phyloP scores from a whole-genome alignment of 75 land plant species.

The Azolla pinnata region DNA sequence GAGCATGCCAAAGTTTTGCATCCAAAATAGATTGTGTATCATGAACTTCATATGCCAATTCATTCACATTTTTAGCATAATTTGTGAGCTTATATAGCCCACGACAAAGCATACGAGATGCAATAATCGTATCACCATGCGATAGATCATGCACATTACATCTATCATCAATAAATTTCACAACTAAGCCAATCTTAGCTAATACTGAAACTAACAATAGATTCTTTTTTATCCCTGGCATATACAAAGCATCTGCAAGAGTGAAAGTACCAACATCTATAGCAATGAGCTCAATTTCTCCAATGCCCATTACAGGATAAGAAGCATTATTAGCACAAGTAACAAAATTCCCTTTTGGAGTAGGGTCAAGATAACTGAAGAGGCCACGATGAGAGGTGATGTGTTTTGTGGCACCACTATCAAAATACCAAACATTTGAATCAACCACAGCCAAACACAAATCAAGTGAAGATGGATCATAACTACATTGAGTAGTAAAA shows the following conservation, averaged over 20 bases:
- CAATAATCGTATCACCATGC: neutral
- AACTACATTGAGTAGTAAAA: neutral
- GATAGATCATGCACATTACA: neutral
- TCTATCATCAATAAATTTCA: neutral
- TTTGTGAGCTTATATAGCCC: neutral
- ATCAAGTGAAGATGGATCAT: neutral
- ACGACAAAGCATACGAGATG: neutral
- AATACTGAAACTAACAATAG: too few species aligned
- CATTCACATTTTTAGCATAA: neutral
- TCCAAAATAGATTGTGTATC: neutral
- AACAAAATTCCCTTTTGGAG: neutral
- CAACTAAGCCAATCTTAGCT: too few species aligned
- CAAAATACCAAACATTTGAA: constrained; percentile 3
- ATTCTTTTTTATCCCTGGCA: too few species aligned
- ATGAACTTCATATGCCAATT: neutral
- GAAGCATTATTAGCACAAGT: constrained; percentile 3
- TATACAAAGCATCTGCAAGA: too few species aligned
- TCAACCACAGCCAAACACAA: neutral
- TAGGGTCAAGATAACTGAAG: neutral
- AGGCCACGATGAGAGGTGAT: neutral
- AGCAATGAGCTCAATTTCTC: constrained; percentile 5
- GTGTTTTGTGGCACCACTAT: constrained; percentile 6
- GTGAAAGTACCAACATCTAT: too few species aligned
- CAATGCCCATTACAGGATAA: neutral
- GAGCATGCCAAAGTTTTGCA: neutral